Base-by-base conservation (phyloP, 768 basidiomycete species). In the Tulasnella sp. region DNA sequence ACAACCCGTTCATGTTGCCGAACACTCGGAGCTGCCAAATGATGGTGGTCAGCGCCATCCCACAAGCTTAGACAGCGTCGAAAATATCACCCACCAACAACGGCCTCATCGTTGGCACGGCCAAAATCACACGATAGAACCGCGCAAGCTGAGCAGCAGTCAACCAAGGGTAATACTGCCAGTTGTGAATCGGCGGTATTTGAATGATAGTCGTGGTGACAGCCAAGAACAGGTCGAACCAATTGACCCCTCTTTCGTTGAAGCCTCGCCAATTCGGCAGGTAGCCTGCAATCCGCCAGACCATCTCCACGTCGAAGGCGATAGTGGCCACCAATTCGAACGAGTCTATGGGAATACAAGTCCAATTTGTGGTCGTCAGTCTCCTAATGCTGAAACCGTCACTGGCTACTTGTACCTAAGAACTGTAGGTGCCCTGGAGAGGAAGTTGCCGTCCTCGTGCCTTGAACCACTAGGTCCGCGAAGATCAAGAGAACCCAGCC, bases 41-140 rank as follows among this genome's bases (percentile, higher is more conserved):
- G 82, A 44, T 42, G 38, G 38, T 72, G n/a, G 79, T 74, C 19
- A n/a, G 52, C 72, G 24, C 48, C 52, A 58, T 19, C 42, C 21
- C n/a, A 36, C 77, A 79, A 31, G 18, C n/a, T 79, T 3, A 2
- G 74, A 24, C 36, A 34, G 46, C 56, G 48, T 18, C n/a, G 8
- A 77, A 27, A 79, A 71, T 0, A n/a, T 10, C 34, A 85, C 91
- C 79, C 79, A 97, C 95, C 86, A 98, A 85, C 40, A 98, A 86
- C 0, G 93, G 94, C 81, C 90, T 92, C 95, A 98, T 98, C 78
- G 94, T 87, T 0, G 96, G 97, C 27, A 98, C 90, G 73, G 92
- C 93, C 75, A 98, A 84, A 82, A 99, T 95, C 71, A 98, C 94
- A 2, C 97, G 88, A 84, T 99, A 98, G 86, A 97, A 98, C 82